Conservation (phyloP, 2,329 filamentous ascomycete species). For the Aspergillus versicolor region DNA sequence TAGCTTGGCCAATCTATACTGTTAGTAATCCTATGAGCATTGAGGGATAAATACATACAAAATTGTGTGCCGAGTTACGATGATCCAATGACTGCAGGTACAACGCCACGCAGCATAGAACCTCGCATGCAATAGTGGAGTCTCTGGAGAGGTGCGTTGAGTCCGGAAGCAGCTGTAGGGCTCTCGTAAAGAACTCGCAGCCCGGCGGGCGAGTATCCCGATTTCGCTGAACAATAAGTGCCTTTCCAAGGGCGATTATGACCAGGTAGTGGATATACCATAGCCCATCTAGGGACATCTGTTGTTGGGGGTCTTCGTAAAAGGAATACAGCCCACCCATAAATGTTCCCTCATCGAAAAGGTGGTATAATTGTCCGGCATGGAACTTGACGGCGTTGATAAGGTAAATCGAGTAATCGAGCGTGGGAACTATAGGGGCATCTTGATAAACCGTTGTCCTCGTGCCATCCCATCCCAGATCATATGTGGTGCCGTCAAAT, state of each 20-base stretch:
- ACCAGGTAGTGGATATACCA: slow-evolving; percentile 57
- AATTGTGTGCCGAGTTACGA: slow-evolving; percentile 41
- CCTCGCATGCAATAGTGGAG: slow-evolving; percentile 32
- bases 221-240: slow-evolving; percentile 43
- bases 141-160: slow-evolving; percentile 31
- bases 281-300: slow-evolving; percentile 33
- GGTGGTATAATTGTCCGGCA: slow-evolving; percentile 54
- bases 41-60: slow-evolving; percentile 25
- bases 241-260: slow-evolving; percentile 57
- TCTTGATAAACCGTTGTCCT: slow-evolving; percentile 30
- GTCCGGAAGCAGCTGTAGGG: slow-evolving; percentile 42
- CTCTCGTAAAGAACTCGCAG: slow-evolving; percentile 39
- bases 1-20: slow-evolving; percentile 32
- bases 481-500: slow-evolving; percentile 54
- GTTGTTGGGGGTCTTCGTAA: slow-evolving; percentile 36
- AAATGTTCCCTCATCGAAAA: slow-evolving; percentile 55
- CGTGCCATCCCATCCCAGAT: slow-evolving; percentile 52
- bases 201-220: slow-evolving; percentile 33
- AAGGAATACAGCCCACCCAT: slow-evolving; percentile 40
- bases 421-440: slow-evolving; percentile 45
- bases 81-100: slow-evolving; percentile 46
- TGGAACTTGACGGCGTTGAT: slow-evolving; percentile 59
- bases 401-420: slow-evolving; percentile 54
- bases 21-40: background rate
- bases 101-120: slow-evolving; percentile 36